Evolutionary conservation across 2,329 filamentous ascomycete species (phyloP).

Genomic region (Cercospora sp.): DNA sequence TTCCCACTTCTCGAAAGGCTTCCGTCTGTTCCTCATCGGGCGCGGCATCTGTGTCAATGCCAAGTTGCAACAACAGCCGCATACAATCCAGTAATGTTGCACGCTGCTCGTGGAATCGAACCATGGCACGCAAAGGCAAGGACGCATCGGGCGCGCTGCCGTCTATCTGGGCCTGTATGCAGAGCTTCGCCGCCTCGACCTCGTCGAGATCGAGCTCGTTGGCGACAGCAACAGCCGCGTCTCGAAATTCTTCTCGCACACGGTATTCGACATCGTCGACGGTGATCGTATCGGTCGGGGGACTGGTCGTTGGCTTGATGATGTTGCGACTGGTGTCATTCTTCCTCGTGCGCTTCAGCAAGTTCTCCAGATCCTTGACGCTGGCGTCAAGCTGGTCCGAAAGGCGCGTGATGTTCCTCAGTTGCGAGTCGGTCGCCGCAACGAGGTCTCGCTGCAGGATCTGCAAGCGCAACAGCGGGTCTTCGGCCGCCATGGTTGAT

Average conservation of each 20-base stretch:
- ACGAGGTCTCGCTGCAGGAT: slow-evolving; percentile 83
- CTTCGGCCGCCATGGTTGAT: slow-evolving; percentile 47
- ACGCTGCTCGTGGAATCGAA: slow-evolving; percentile 84
- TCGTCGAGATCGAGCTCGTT: slow-evolving; percentile 92
- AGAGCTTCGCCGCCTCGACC: slow-evolving; percentile 72
- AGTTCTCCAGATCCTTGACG: slow-evolving; percentile 65
- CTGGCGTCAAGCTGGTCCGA: slow-evolving; percentile 65
- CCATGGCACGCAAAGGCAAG: slow-evolving; percentile 74
- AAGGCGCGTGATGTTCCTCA: slow-evolving; percentile 69
- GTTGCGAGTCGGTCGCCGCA: slow-evolving; percentile 69
- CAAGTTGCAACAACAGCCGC: slow-evolving; percentile 72
- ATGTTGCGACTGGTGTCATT: slow-evolving; percentile 72
- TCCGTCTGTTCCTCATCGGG: slow-evolving; percentile 41
- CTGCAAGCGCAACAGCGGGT: slow-evolving; percentile 74
- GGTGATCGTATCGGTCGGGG: slow-evolving; percentile 63
- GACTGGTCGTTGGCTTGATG: slow-evolving; percentile 60
- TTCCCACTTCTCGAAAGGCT: slow-evolving; percentile 57
- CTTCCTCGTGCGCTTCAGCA: slow-evolving; percentile 73
- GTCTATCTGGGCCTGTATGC: slow-evolving; percentile 68
- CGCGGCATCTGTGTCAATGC: slow-evolving; percentile 55
- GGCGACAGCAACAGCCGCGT: slow-evolving; percentile 76
- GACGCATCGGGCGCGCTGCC: slow-evolving; percentile 66
- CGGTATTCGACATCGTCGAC: slow-evolving; percentile 72
- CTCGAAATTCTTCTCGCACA: slow-evolving; percentile 84
- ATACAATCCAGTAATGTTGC: slow-evolving; percentile 81